phyloP scores from a whole-genome alignment of 1,139 yeast genomes.

The Candida smagusa region DNA sequence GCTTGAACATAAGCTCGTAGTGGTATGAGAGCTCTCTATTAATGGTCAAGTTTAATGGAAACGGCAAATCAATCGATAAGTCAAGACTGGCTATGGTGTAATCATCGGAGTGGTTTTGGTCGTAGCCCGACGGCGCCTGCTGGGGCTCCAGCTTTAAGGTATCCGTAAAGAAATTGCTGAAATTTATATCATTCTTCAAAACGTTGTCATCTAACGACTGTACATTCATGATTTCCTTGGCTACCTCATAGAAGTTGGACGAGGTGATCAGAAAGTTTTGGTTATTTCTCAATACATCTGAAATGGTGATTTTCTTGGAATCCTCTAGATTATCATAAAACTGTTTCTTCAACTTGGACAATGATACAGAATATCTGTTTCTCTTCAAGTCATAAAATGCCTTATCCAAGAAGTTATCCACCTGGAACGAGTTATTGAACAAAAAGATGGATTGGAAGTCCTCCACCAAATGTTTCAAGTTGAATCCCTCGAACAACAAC shows the following conservation, averaged over 20 bases:
- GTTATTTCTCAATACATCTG: conserved; percentile 17
- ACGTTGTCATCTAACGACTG: conserved; percentile 59
- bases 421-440: conserved; percentile 42
- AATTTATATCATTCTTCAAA: conserved; percentile 35
- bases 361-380: conserved; percentile 29
- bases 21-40: conserved; percentile 71
- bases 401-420: conserved; percentile 41
- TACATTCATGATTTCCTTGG: conserved; percentile 62
- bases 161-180: conserved; percentile 36
- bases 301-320: conserved; percentile 7
- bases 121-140: conserved; percentile 11
- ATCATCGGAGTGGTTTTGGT: conserved; percentile 47
- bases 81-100: conserved; percentile 45
- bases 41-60: conserved; percentile 77
- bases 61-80: conserved; percentile 70
- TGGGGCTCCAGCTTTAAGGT: conserved; percentile 24
- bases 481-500: conserved; percentile 60
- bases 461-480: conserved; percentile 45
- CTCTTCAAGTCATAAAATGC: conserved; percentile 34
- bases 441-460: conserved; percentile 56
- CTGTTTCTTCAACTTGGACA: conserved; percentile 25
- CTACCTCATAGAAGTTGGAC: conserved; percentile 50
- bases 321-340: conserved; percentile 17
- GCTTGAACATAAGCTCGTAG: conserved; percentile 77
- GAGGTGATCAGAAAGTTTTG: conserved; percentile 32